phyloP scores from a whole-genome alignment of 306 rosid genomes.

The Trifolium fragiferum region DNA sequence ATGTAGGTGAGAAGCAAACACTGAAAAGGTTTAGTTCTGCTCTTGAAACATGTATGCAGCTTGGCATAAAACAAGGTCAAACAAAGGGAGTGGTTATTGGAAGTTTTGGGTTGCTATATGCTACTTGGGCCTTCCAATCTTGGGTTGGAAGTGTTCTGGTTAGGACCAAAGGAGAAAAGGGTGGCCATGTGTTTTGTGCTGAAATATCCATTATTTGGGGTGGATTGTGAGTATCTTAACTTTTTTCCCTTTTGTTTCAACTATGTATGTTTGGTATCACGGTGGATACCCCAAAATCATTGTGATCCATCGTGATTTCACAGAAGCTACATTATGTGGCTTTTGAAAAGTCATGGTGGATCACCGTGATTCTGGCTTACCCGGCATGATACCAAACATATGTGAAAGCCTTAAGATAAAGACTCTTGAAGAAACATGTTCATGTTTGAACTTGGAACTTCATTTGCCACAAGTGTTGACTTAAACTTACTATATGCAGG shows the following conservation, averaged over 20 bases:
- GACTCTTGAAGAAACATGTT: neutral
- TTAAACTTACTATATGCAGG: constrained; percentile 44
- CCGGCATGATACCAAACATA: too few species aligned
- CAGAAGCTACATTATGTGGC: too few species aligned
- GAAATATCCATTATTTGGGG: constrained; percentile 72
- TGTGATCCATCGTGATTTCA: too few species aligned
- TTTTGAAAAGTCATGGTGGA: too few species aligned
- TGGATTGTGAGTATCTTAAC: constrained; percentile 65
- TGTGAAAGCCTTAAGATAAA: neutral
- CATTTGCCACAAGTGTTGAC: neutral
- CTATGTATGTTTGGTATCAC: too few species aligned
- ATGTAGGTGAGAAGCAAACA: constrained; percentile 72
- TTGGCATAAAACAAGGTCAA: constrained; percentile 74
- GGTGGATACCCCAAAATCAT: too few species aligned
- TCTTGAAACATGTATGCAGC: constrained; percentile 53
- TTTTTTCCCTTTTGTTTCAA: neutral
- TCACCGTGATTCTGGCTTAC: too few species aligned
- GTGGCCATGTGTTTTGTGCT: constrained; percentile 69
- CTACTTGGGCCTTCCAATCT: constrained; percentile 76
- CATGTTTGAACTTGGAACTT: neutral
- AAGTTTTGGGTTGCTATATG: constrained; percentile 73
- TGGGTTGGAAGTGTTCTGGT: constrained; percentile 79
- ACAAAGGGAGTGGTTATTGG: constrained; percentile 77
- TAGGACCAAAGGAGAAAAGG: constrained; percentile 62
- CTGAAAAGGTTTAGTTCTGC: constrained; percentile 58